phyloP scores from a whole-genome alignment of 2,329 filamentous ascomycete species.

The Penicillium palitans region DNA sequence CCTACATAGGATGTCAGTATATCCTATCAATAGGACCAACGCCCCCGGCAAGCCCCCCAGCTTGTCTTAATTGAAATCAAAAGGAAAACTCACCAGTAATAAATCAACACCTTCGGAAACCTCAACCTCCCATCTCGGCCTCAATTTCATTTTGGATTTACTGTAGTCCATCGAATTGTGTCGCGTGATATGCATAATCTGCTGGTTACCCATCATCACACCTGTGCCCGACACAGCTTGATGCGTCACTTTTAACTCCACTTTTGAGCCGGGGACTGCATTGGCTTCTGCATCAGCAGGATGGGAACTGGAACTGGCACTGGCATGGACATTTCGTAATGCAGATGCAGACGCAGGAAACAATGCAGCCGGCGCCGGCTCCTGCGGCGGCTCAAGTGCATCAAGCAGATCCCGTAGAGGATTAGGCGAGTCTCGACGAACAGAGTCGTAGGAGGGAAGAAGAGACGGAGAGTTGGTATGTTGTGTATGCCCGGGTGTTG shows the following conservation, averaged over 20 bases:
- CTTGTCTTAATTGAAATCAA: too few species aligned
- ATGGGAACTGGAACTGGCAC: background rate
- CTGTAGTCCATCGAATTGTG: constrained; percentile 17
- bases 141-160: constrained; percentile 10
- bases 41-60: background rate
- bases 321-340: background rate
- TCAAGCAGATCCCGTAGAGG: constrained; percentile 23
- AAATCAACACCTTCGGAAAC: constrained; percentile 27
- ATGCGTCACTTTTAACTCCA: constrained; percentile 20
- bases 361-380: constrained; percentile 20
- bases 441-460: constrained; percentile 21
- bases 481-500: background rate
- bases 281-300: background rate
- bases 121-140: constrained; percentile 25
- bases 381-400: constrained; percentile 23
- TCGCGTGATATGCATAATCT: constrained; percentile 20
- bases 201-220: constrained; percentile 23
- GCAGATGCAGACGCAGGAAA: constrained; percentile 7
- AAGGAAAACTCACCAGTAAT: constrained; percentile 19
- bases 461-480: background rate
- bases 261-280: background rate
- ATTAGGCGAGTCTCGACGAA: constrained; percentile 16
- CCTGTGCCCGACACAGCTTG: constrained; percentile 8
- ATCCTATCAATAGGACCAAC: background rate
- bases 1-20: constrained; percentile 8